Evolutionary conservation across 139 green algal genomes (phyloP).

Genomic region (Microglena sp.): DNA sequence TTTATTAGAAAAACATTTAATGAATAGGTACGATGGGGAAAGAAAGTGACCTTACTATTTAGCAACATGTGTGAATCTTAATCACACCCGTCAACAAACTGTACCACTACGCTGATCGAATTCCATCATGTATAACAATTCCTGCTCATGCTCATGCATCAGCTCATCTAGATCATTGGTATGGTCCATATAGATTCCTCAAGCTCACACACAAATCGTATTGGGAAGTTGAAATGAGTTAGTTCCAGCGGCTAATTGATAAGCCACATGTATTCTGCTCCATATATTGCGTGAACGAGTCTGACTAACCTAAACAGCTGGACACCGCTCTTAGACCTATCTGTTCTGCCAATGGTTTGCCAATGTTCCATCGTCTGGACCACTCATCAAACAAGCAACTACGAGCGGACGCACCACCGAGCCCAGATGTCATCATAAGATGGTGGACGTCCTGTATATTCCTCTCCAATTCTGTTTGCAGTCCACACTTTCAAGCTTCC

Average conservation of each 20-base stretch:
- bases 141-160: neutral
- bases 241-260: constrained; percentile 20
- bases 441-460: constrained; percentile 10
- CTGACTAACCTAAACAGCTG: constrained; percentile 14
- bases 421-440: neutral
- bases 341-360: constrained; percentile 8
- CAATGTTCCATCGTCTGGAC: constrained; percentile 13
- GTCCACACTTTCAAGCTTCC: constrained; percentile 13
- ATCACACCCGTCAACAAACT: neutral
- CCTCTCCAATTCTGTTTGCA: constrained; percentile 22
- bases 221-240: constrained; percentile 22
- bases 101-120: constrained; percentile 15
- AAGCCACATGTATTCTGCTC: constrained; percentile 13
- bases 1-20: constrained; percentile 13
- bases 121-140: constrained; percentile 6
- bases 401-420: neutral
- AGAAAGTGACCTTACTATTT: constrained; percentile 11
- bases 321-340: neutral
- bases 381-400: neutral
- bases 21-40: neutral
- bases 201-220: constrained; percentile 16
- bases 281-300: constrained; percentile 19
- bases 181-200: constrained; percentile 4
- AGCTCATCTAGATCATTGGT: constrained; percentile 7
- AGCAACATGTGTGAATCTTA: constrained; percentile 9